Evolutionary conservation across 2,329 filamentous ascomycete species (phyloP).

Genomic region (Pseudonectria foliicola): DNA sequence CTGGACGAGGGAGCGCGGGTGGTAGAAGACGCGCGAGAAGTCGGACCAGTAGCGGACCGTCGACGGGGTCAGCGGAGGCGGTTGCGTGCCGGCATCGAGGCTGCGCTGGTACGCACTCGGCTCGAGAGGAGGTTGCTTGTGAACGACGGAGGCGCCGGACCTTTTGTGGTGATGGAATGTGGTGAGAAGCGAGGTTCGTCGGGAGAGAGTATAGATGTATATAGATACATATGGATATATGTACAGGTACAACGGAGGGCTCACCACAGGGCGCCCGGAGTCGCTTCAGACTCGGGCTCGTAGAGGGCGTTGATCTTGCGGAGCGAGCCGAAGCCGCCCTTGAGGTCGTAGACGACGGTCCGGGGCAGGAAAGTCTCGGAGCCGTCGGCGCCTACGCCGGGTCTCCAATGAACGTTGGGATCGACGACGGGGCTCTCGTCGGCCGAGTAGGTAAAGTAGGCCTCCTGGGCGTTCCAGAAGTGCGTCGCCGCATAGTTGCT

Average conservation of each 20-base stretch:
- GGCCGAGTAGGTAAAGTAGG: conserved; percentile 84
- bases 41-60: conserved; percentile 95
- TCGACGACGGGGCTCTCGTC: conserved; percentile 27
- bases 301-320: conserved; percentile 86
- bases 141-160: conserved; percentile 60
- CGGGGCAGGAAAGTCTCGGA: conserved; percentile 88
- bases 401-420: conserved; percentile 73
- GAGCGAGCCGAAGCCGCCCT: conserved; percentile 84
- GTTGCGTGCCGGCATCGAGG: conserved; percentile 64
- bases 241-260: too few species aligned
- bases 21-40: conserved; percentile 86
- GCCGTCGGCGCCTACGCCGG: conserved; percentile 75
- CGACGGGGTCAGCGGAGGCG: conserved; percentile 58
- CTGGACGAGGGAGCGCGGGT: conserved; percentile 80
- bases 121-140: conserved; percentile 60
- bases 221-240: background rate
- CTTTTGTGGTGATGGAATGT: conserved; percentile 30
- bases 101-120: conserved; percentile 71
- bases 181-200: background rate
- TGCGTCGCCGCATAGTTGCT: conserved; percentile 92
- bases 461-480: conserved; percentile 98
- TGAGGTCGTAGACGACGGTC: conserved; percentile 89
- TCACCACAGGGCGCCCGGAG: conserved; percentile 29
- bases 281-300: conserved; percentile 41
- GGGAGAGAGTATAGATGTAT: background rate